Evolutionary conservation across 2,329 filamentous ascomycete species (phyloP).

Genomic region (Dissoconium aciculare): DNA sequence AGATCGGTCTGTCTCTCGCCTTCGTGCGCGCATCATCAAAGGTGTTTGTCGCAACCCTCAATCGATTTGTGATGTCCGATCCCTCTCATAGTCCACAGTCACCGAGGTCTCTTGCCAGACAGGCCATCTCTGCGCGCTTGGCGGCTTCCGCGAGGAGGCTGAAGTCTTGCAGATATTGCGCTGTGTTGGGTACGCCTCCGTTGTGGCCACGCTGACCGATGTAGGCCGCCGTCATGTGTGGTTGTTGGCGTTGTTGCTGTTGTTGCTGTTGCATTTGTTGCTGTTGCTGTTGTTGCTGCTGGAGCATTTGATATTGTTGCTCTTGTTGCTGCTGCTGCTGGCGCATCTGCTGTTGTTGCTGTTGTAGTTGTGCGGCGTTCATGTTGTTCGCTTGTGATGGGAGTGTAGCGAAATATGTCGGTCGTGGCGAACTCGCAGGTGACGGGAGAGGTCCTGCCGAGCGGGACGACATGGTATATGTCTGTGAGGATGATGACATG

Average conservation of each 20-base stretch:
- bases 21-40: too few relatives aligned
- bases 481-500: slow-evolving; percentile 5
- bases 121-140: slow-evolving; percentile 80
- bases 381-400: slow-evolving; percentile 10
- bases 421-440: slow-evolving; percentile 19
- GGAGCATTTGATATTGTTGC: slow-evolving; percentile 16
- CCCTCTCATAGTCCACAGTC: slow-evolving; percentile 37
- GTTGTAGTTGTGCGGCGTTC: slow-evolving; percentile 7
- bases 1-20: too few relatives aligned
- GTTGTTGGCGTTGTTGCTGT: slow-evolving; percentile 19
- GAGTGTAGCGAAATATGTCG: slow-evolving; percentile 22
- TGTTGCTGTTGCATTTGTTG: slow-evolving; percentile 18
- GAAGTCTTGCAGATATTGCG: slow-evolving; percentile 61
- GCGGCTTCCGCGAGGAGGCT: slow-evolving; percentile 82
- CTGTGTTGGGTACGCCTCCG: slow-evolving; percentile 30
- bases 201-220: slow-evolving; percentile 20
- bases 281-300: slow-evolving; percentile 11
- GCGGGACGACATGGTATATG: background rate
- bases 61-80: background rate
- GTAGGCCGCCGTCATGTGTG: slow-evolving; percentile 8
- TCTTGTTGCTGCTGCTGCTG: slow-evolving; percentile 9
- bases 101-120: slow-evolving; percentile 75
- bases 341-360: slow-evolving; percentile 12
- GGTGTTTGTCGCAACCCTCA: too few relatives aligned
- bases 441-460: slow-evolving; percentile 22